Evolutionary conservation across 2,329 filamentous ascomycete genomes (phyloP), one percentile per base, ranked within the genome.

Genomic region (Trichoderma koningii): DNA sequence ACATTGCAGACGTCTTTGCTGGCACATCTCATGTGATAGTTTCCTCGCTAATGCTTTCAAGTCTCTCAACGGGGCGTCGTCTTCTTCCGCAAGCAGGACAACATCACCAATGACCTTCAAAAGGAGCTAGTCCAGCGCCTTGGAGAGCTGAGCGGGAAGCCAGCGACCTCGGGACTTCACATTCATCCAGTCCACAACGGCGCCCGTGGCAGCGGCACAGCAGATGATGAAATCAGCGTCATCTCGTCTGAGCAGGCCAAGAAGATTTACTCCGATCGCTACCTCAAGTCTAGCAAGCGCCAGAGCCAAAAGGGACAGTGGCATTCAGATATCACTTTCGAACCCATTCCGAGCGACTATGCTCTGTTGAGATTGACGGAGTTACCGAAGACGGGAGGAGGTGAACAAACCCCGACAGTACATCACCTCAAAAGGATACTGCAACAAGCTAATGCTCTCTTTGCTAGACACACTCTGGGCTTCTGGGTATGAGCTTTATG

Each of bases 401-500:
- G 73, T 75, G 67, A 41, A 72, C 66, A 50, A 0, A n/a, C 15
- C 21, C n/a, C 10, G 34, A 56, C 2, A n/a, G 10, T 7, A 7
- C 1, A 0, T 26, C 12, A 14, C 14, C 34, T 9, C 14, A 38
- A 5, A 10, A 19, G 2, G 2, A 1, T 59, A 9, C 0, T 17
- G 26, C 7, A 9, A 21, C 15, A 47, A 7, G 55, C 44, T 64
- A 28, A 60, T 12, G 14, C 38, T 12, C 5, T 9, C 3, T 9
- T 80, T 14, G 2, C 5, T 44, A 83, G 14, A 64, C 52, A 64
- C 62, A 12, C 79, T 88, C 6, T 88, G 85, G 85, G 85, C 85
- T 0, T 86, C 83, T 1, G 85, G 84, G 1, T 88, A 88, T 68
- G 85, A 86, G 68, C 75, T 84, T 19, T 87, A 85, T 65, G 84